Base-by-base conservation (phyloP, 805 yeast genomes). In the Spathaspora passalidarum region DNA sequence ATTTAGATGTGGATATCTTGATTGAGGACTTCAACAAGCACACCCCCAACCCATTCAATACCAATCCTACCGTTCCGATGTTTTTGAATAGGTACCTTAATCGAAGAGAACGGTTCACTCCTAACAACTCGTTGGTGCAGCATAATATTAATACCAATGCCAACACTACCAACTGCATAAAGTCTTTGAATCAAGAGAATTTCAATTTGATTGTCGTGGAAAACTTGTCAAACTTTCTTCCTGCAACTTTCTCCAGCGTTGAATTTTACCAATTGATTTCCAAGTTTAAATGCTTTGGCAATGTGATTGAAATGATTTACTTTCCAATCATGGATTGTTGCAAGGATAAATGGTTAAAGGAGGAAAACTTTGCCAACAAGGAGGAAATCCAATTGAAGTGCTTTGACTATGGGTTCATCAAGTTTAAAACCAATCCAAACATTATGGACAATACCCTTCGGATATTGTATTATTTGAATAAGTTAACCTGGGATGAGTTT, bases 31-130 rank as follows among this genome's bases (percentile, higher is more conserved):
- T 57, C 21, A 53, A 61, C 25, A 40, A 46, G 26, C 23, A 37
- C 17, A n/a, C 42, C 2, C 48, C 50, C 5, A 62, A 63, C 45
- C 56, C 54, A 8, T 60, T 60, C 51, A 67, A 69, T 47, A 21
- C 55, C 38, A 52, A 54, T 41, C 48, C 62, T 35, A 58, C 54
- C 21, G 37, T 67, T 46, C 64, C 68, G 18, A 59, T 79, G 29
- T 80, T 77, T 54, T 75, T 84, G 42, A 82, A 84, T 55, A 81
- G 74, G 56, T 88, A 85, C 59, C 75, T 83, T 39, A 82, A 85
- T 40, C 79, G 81, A 53, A 75, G 76, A 48, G 88, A 84, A 56
- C 66, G 90, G 40, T 75, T 75, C 45, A 38, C 34, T 20, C 32
- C 23, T 2, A 32, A 18, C 13, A 19, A 3, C 13, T 8, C 19